phyloP scores from a whole-genome alignment of 352 stramenopile species.

The Globisporangium heterothallicum region DNA sequence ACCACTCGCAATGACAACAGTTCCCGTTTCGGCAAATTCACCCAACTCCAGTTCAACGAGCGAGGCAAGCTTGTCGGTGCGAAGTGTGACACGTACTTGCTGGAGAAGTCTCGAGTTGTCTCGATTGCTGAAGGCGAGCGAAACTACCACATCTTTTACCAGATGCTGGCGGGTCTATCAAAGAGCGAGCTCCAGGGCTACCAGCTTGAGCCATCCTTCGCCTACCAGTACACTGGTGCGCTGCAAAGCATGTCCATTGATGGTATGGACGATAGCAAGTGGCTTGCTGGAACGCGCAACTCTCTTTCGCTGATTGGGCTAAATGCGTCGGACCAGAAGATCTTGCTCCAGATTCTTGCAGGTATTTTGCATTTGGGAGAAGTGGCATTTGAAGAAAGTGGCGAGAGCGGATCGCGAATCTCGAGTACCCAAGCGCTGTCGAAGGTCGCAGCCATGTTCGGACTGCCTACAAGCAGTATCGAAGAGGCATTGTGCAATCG shows the following conservation, averaged over 20 bases:
- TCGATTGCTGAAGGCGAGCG: slow-evolving; percentile 93
- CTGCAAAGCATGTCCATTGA: slow-evolving; percentile 78
- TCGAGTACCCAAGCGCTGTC: slow-evolving; percentile 54
- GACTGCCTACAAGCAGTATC: slow-evolving; percentile 82
- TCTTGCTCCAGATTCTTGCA: slow-evolving; percentile 79
- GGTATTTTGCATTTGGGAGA: slow-evolving; percentile 96
- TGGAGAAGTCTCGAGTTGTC: slow-evolving; percentile 95
- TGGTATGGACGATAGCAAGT: slow-evolving; percentile 82
- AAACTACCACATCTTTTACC: slow-evolving; percentile 99
- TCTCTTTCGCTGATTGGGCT: slow-evolving; percentile 79
- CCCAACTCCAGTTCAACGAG: slow-evolving; percentile 83
- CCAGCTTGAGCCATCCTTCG: slow-evolving; percentile 52
- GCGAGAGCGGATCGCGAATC: slow-evolving; percentile 70
- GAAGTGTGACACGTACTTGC: slow-evolving; percentile 92
- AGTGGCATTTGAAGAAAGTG: slow-evolving; percentile 84
- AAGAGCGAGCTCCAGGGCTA: slow-evolving; percentile 48
- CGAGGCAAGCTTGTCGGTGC: slow-evolving; percentile 76
- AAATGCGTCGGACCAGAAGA: slow-evolving; percentile 41
- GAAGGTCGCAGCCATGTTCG: slow-evolving; percentile 87
- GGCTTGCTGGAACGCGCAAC: slow-evolving; percentile 71
- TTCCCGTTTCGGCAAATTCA: slow-evolving; percentile 89
- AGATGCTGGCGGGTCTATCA: slow-evolving; percentile 77
- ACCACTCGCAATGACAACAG: slow-evolving; percentile 92
- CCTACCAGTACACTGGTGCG: slow-evolving; percentile 72
- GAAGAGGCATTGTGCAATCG: slow-evolving; percentile 90